A percentile compares a stretch with the other conserved stretches of the same genome.
phyloP scores from a whole-genome alignment of 2,329 filamentous ascomycete genomes.

The Clarireedia paspali region DNA sequence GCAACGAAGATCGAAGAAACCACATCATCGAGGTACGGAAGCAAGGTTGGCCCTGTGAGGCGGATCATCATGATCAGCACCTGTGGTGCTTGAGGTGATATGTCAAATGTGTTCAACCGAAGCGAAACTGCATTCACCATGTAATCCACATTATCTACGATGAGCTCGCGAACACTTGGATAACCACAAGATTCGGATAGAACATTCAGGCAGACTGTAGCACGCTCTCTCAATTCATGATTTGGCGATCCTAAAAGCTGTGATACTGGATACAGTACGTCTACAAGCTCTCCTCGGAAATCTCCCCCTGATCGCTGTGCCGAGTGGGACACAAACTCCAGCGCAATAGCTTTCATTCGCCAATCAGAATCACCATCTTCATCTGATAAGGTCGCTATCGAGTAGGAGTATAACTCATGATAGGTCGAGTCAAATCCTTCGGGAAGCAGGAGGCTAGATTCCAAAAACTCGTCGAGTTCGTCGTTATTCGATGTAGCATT shows the following conservation, averaged over 20 bases:
- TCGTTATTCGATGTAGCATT: conserved; percentile 42
- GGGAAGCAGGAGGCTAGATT: conserved; percentile 38
- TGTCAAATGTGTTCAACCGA: conserved; percentile 83
- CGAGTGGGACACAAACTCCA: conserved; percentile 74
- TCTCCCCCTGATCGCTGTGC: conserved; percentile 56
- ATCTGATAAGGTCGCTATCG: conserved; percentile 51
- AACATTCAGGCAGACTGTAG: conserved; percentile 73
- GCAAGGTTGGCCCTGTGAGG: conserved; percentile 69
- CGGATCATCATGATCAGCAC: conserved; percentile 92
- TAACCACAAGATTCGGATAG: conserved; percentile 74
- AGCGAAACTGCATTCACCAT: conserved; percentile 88
- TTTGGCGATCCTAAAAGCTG: conserved; percentile 74
- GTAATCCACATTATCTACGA: conserved; percentile 91
- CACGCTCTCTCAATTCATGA: conserved; percentile 64
- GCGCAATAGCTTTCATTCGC: conserved; percentile 67
- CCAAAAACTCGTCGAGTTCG: conserved; percentile 60
- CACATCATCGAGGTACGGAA: conserved; percentile 88
- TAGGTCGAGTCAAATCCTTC: conserved; percentile 40
- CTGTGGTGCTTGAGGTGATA: conserved; percentile 83
- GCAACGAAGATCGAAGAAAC: conserved; percentile 87
- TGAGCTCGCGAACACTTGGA: conserved; percentile 62
- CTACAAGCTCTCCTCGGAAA: conserved; percentile 81
- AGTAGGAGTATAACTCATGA: conserved; percentile 55
- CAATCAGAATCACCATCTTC: conserved; percentile 50
- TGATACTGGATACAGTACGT: conserved; percentile 84